Conservation (phyloP, 2,329 filamentous ascomycete genomes). For the Colletotrichum sp. region DNA sequence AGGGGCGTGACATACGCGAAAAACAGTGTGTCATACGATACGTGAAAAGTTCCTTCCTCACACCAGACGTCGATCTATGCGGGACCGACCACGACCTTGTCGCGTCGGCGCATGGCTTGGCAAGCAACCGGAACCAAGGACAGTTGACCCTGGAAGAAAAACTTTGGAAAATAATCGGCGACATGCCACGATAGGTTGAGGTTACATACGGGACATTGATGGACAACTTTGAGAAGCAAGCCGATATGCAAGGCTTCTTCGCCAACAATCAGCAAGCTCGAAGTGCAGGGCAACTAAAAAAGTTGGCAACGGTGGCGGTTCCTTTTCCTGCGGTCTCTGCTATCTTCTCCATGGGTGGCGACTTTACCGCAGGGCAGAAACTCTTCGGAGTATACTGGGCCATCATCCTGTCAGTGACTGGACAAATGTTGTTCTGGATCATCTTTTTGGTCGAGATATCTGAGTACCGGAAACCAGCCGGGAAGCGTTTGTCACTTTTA, state of each 20-base stretch:
- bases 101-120: neutral
- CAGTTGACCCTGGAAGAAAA: neutral
- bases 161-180: fast-evolving
- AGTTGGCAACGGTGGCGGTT: neutral
- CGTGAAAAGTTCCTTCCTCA: neutral
- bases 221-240: neutral
- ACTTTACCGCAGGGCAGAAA: neutral
- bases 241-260: neutral
- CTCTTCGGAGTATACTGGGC: neutral
- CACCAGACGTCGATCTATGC: neutral
- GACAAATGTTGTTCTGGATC: neutral
- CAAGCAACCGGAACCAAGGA: neutral
- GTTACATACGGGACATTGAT: neutral
- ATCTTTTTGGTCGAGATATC: neutral
- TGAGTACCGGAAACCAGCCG: neutral
- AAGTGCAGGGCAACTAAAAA: neutral
- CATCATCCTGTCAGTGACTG: neutral
- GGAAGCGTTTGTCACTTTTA: neutral
- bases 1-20: fast-evolving
- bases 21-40: neutral
- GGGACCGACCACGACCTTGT: neutral
- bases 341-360: neutral
- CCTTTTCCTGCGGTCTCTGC: neutral
- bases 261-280: neutral
- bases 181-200: fast-evolving